Conservation (phyloP, 116 monocot species). For the Dioscorea cayenensis region DNA sequence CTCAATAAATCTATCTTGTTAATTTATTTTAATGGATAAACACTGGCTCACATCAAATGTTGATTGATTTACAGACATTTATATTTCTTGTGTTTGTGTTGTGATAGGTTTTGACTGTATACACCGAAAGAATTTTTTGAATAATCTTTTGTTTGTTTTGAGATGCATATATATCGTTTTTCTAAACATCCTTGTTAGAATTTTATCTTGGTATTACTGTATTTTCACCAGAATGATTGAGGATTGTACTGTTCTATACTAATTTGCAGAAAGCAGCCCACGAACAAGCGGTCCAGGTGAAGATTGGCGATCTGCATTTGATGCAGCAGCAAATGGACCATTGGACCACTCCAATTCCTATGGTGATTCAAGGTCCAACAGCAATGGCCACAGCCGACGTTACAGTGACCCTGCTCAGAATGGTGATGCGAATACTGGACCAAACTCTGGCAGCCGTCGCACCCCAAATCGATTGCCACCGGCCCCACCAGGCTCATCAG, state of each 20-base stretch:
- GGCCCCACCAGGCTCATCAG: conserved; percentile 43
- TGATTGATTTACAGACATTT: too few relatives aligned
- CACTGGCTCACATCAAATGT: too few relatives aligned
- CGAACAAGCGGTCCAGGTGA: conserved; percentile 39
- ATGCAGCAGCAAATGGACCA: conserved; percentile 67
- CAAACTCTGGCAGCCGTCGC: conserved; percentile 71
- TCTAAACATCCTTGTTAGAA: not conserved
- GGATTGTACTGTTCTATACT: not conserved
- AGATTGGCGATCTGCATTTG: conserved; percentile 97
- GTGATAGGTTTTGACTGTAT: too few relatives aligned
- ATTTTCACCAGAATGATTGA: not conserved
- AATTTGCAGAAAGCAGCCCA: conserved; percentile 66
- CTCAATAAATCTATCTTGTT: too few relatives aligned
- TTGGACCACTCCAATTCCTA: conserved; percentile 15
- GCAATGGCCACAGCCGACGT: conserved; percentile 50
- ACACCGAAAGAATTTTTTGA: too few relatives aligned
- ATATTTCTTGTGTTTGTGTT: too few relatives aligned
- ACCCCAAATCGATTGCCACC: conserved; percentile 88
- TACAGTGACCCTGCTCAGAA: conserved; percentile 54
- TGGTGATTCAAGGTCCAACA: conserved; percentile 44
- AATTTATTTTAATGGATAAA: too few relatives aligned
- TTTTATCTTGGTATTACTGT: not conserved
- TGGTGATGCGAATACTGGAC: conserved; percentile 44
- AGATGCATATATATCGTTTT: not conserved
- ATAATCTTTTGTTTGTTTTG: too few relatives aligned